phyloP scores from a whole-genome alignment of 1,139 yeast genomes.

The Saccharomyces hybrid region DNA sequence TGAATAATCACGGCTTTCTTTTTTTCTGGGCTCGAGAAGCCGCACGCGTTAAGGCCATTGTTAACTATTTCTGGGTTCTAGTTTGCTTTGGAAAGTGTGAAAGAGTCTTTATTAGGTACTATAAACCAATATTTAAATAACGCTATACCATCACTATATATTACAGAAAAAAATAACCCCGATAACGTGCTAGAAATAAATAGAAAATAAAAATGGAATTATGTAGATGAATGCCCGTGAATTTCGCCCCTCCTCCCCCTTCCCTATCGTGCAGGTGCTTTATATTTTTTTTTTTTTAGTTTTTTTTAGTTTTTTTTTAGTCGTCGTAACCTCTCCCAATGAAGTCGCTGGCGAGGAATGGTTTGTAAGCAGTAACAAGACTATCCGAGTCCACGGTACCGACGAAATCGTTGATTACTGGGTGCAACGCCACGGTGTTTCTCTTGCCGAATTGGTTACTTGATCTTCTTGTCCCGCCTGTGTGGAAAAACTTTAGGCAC shows the following conservation, averaged over 20 bases:
- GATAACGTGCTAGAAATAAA: background rate
- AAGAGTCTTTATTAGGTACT: background rate
- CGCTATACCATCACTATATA: background rate
- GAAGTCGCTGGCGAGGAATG: conserved; percentile 18
- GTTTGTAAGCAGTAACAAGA: conserved; percentile 22
- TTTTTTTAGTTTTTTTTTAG: background rate
- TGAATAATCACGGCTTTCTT: too few species aligned
- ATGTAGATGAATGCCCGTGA: background rate
- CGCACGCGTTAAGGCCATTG: too few species aligned
- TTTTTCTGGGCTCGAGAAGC: too few species aligned
- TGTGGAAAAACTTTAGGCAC: conserved; percentile 28
- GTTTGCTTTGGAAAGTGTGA: background rate
- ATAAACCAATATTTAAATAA: background rate
- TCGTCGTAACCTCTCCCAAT: conserved; percentile 9
- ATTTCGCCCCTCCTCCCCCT: background rate
- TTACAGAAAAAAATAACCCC: background rate
- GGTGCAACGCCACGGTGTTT: conserved; percentile 25
- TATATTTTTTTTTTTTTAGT: background rate
- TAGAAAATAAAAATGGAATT: background rate
- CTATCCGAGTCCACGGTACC: conserved; percentile 24
- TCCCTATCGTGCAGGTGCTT: too few species aligned
- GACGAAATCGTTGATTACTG: conserved; percentile 19
- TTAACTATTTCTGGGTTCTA: too few species aligned
- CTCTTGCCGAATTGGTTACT: conserved; percentile 15
- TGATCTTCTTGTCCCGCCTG: conserved; percentile 26